Percentiles rank a stretch among this genome's conserved stretches.
Conservation (phyloP, 2,329 filamentous ascomycete genomes). For the Alternaria incomplexa region DNA sequence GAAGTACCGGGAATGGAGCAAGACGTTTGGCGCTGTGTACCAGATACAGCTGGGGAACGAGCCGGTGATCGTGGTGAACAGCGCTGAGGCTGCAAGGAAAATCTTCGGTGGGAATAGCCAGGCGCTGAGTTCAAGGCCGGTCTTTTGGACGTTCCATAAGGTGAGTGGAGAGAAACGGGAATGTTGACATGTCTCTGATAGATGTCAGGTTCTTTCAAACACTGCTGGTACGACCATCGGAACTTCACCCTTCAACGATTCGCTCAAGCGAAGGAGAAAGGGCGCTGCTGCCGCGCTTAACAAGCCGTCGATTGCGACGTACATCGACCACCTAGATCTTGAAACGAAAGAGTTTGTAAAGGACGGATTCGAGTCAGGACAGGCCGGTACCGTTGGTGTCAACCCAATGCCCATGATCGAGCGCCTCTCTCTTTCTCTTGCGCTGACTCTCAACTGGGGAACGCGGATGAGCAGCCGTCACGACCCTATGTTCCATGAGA, state of each 20-base stretch:
- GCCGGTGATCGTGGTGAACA: slow-evolving; percentile 54
- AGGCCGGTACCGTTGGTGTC: slow-evolving; percentile 60
- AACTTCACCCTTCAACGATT: slow-evolving; percentile 70
- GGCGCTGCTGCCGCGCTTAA: slow-evolving; percentile 70
- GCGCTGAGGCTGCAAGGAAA: slow-evolving; percentile 48
- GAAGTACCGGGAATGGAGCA: slow-evolving; percentile 52
- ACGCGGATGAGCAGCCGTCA: slow-evolving; percentile 65
- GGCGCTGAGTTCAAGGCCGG: slow-evolving; percentile 50
- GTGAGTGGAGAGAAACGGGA: slow-evolving; percentile 17
- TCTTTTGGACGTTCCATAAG: slow-evolving; percentile 56
- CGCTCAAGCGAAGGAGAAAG: slow-evolving; percentile 68
- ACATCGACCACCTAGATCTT: slow-evolving; percentile 66
- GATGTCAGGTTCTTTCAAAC: slow-evolving; percentile 63
- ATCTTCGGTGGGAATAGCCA: slow-evolving; percentile 53
- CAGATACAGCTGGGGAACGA: slow-evolving; percentile 56
- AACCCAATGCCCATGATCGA: slow-evolving; percentile 74
- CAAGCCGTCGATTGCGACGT: slow-evolving; percentile 67
- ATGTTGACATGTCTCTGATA: slow-evolving; percentile 2
- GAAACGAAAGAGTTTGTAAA: slow-evolving; percentile 68
- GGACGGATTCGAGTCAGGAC: slow-evolving; percentile 65
- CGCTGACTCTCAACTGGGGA: slow-evolving; percentile 71
- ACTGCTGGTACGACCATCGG: slow-evolving; percentile 72
- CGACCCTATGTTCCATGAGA: slow-evolving; percentile 67
- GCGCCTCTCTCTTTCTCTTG: slow-evolving; percentile 66
- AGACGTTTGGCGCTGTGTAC: slow-evolving; percentile 51